Evolutionary conservation across 257 asterid species (phyloP).

Genomic region (Gentiana macrophylla): DNA sequence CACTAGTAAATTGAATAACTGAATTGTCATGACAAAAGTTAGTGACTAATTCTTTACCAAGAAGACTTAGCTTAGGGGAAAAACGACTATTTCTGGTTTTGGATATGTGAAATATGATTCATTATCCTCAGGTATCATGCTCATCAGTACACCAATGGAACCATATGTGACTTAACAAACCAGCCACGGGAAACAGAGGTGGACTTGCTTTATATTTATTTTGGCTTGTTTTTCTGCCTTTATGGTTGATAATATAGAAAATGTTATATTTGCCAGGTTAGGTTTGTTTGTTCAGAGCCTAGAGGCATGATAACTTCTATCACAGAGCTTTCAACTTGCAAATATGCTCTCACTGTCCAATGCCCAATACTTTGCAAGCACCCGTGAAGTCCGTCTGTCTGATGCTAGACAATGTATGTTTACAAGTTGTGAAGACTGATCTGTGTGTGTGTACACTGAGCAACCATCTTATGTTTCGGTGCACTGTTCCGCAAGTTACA

Average conservation of each 20-base stretch:
- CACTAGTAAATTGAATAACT: conserved; percentile 1
- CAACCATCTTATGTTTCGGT: too few species aligned
- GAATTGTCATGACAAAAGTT: neutral
- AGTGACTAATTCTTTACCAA: neutral
- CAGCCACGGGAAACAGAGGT: conserved; percentile 96
- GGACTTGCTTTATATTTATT: conserved; percentile 8
- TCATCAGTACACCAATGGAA: conserved; percentile 79
- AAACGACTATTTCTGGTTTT: too few species aligned
- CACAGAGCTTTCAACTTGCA: conserved; percentile 95
- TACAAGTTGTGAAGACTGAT: too few species aligned
- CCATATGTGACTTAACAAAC: conserved; percentile 82
- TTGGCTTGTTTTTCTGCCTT: neutral
- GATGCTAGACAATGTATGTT: neutral
- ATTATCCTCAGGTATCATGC: conserved; percentile 63
- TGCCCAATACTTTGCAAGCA: conserved; percentile 94
- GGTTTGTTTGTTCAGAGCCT: conserved; percentile 93
- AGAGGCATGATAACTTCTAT: conserved; percentile 92
- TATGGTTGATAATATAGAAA: conserved; percentile 7
- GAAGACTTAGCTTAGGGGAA: neutral
- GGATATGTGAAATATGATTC: neutral
- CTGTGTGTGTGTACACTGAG: too few species aligned
- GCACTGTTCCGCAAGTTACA: too few species aligned
- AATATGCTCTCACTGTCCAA: conserved; percentile 90
- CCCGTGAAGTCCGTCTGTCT: conserved; percentile 55
- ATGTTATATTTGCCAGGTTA: conserved; percentile 50